Evolutionary conservation across 2,329 filamentous ascomycete genomes (phyloP).

Genomic region (Sporothrix curviconia): DNA sequence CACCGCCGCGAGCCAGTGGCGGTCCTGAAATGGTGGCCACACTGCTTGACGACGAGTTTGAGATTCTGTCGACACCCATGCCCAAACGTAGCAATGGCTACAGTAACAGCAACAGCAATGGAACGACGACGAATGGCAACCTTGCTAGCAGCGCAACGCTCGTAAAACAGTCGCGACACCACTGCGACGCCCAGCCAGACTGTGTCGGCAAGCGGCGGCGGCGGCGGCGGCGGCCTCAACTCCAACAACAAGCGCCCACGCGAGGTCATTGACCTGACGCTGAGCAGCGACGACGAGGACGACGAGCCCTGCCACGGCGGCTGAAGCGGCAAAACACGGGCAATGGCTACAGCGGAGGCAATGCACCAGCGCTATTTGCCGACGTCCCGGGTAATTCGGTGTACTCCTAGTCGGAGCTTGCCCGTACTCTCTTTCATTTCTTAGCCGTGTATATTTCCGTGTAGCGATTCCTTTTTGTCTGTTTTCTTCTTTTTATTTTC

Average conservation of each 20-base stretch:
- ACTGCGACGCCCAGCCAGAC: constrained; percentile 9
- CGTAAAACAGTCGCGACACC: constrained; percentile 7
- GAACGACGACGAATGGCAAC: not conserved
- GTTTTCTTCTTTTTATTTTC: not conserved
- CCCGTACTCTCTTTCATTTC: no score
- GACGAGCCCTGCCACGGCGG: constrained; percentile 34
- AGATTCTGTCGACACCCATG: constrained; percentile 3
- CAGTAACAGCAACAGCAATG: constrained; percentile 25
- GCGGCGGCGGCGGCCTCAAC: not conserved
- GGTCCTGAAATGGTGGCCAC: not conserved
- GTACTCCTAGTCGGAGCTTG: not conserved
- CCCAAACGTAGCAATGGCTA: not conserved
- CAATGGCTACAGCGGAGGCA: not conserved
- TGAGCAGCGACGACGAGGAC: constrained; percentile 47
- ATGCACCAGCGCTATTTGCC: no score
- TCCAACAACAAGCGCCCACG: constrained; percentile 41
- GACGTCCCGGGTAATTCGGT: no score
- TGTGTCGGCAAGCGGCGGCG: not conserved
- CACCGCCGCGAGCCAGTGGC: not conserved
- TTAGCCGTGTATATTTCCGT: no score
- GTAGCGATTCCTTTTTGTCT: not conserved
- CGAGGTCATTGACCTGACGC: constrained; percentile 54
- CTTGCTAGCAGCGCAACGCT: not conserved
- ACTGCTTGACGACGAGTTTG: constrained; percentile 11
- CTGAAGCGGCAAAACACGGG: constrained; percentile 38